Conservation (phyloP, 23 red algal genomes). For the Gracilaria caudata region DNA sequence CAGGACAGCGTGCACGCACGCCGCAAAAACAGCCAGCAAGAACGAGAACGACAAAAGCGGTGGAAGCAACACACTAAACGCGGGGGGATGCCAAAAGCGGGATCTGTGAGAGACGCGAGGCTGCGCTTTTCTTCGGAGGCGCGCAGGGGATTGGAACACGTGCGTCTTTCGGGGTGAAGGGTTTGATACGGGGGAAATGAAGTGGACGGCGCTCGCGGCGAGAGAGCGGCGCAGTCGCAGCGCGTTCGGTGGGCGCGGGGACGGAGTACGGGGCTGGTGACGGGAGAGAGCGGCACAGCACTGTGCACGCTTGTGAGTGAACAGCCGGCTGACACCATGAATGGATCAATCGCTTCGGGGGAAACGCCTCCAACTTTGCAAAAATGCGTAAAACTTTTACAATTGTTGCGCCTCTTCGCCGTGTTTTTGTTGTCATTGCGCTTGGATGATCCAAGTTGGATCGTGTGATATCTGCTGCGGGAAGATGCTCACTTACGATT, state of each 20-base stretch:
- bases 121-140: background rate
- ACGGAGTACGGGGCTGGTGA: background rate
- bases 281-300: constrained; percentile 37
- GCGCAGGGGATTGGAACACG: background rate
- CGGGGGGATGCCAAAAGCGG: background rate
- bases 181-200: background rate
- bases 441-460: no score
- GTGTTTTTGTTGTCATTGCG: background rate
- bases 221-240: constrained; percentile 5
- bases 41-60: background rate
- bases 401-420: background rate
- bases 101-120: background rate
- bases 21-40: background rate
- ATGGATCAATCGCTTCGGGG: constrained; percentile 2
- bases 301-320: background rate
- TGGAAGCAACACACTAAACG: constrained; percentile 7
- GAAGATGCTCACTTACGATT: no score
- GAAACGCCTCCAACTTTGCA: constrained; percentile 11
- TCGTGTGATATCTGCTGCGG: no score
- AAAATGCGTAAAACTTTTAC: background rate
- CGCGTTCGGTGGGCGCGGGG: constrained; percentile 15
- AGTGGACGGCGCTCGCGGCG: background rate
- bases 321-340: constrained; percentile 38
- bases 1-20: constrained; percentile 11
- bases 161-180: background rate